These are phyloP conservation scores for Citrus reticulata DNA, from an alignment of 345 rosid species.

Conservation along the genomic window DNA sequence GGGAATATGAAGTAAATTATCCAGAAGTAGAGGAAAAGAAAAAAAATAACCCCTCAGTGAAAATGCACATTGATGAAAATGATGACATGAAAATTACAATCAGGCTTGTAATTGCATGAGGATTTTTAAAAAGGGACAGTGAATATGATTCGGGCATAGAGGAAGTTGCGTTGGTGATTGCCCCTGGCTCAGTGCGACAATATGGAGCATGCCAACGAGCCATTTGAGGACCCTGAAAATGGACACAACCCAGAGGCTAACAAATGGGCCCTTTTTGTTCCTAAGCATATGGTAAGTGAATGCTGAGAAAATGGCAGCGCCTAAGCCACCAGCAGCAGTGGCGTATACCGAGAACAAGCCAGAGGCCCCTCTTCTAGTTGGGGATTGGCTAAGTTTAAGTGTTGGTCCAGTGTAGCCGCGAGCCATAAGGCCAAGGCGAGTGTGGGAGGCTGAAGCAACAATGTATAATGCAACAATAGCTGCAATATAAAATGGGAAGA, in stretches of 20 bases:
- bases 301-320: conserved; percentile 42
- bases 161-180: background rate
- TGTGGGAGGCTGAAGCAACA: conserved; percentile 43
- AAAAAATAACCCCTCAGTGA: conserved; percentile 27
- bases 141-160: conserved; percentile 21
- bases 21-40: conserved; percentile 38
- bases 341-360: conserved; percentile 51
- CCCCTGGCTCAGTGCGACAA: too few species aligned
- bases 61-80: conserved; percentile 52
- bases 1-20: conserved; percentile 50
- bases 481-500: conserved; percentile 45
- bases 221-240: too few species aligned
- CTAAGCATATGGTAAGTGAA: conserved; percentile 47
- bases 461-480: conserved; percentile 32
- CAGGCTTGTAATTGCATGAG: conserved; percentile 41
- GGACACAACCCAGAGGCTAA: too few species aligned
- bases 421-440: conserved; percentile 46
- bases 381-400: conserved; percentile 24
- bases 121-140: conserved; percentile 37
- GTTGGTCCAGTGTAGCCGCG: conserved; percentile 33
- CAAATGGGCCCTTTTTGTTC: too few species aligned
- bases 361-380: conserved; percentile 21
- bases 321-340: conserved; percentile 40
- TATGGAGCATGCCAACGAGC: too few species aligned
- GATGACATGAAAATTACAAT: conserved; percentile 39